Base-by-base conservation (phyloP, 305 asterid species). In the Lippia alba region DNA sequence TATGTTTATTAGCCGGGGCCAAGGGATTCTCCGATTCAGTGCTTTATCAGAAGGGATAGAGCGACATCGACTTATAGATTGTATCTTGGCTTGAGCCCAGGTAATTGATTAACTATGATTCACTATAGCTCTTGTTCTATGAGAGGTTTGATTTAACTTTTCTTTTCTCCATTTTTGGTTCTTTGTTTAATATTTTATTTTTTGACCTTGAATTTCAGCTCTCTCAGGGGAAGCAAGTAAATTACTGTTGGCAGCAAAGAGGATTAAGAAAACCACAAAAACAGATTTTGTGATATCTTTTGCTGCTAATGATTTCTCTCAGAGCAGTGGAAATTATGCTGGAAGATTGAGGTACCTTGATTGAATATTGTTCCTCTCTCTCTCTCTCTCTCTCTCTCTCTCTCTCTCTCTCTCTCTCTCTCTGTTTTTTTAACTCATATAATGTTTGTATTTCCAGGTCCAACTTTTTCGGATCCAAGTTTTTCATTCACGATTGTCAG, bases 1-100 rank as follows among this genome's bases (percentile, higher is more conserved):
- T 45, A 32, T 67, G 8, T 70, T 48, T 72, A 7, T 77, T 64
- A 90, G 97, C 93, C 97, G 50, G 97, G 90, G 39, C 88, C 94
- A n/a, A 86, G 92, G 74, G 92, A 85, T 75, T 74, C 83, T 66
- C 86, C 85, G 11, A 81, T 89, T 76, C 94, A 84, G 48, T 89
- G 96, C 83, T 87, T 80, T 75, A 87, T 89, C 76, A 77, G 82
- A 80, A 89, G 94, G 83, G 96, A 89, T 20, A 81, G 90, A 79
- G 83, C 78, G 20, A 81, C 88, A 44, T 89, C 94, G 8, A 85
- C 86, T n/a, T 87, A 77, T 56, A 75, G 78, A 53, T 73, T 89
- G 78, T 87, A 79, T 78, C 89, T 89, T 33, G 96, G 96, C 64
- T 59, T 89, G 78, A 81, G 81, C 81, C 96, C 96, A 46, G 90